phyloP scores from a whole-genome alignment of 257 asterid genomes.

The Penstemon davidsonii region DNA sequence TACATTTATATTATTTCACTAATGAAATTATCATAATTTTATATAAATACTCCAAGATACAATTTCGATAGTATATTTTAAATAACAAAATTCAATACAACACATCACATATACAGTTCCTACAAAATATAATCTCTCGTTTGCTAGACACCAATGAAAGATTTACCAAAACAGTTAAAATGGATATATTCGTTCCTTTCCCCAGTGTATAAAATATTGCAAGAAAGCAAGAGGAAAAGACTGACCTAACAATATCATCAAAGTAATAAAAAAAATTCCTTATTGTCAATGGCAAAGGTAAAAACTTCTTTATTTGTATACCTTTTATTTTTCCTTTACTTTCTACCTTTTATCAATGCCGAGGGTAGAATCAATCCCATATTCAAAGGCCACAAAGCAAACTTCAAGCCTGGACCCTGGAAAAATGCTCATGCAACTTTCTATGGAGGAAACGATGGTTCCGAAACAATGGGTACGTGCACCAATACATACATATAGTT shows the following conservation, averaged over 20 bases:
- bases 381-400: background rate
- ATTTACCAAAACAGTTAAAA: no score
- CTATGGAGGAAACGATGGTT: slow-evolving; percentile 38
- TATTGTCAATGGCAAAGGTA: background rate
- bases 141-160: no score
- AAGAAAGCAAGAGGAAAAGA: no score
- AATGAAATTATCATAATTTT: no score
- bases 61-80: no score
- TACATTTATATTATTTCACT: no score
- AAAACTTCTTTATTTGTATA: background rate
- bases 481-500: background rate
- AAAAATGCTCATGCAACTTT: slow-evolving; percentile 36
- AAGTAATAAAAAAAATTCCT: background rate
- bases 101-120: no score
- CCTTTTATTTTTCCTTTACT: background rate
- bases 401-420: slow-evolving; percentile 26
- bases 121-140: no score
- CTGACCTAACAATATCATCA: background rate
- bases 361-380: background rate
- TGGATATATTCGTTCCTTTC: no score
- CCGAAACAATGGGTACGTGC: slow-evolving; percentile 35
- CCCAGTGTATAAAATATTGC: no score
- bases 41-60: no score
- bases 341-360: background rate
- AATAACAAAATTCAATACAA: no score